phyloP scores from a whole-genome alignment of 495 filamentous ascomycete genomes.

The Durotheca rogersii region DNA sequence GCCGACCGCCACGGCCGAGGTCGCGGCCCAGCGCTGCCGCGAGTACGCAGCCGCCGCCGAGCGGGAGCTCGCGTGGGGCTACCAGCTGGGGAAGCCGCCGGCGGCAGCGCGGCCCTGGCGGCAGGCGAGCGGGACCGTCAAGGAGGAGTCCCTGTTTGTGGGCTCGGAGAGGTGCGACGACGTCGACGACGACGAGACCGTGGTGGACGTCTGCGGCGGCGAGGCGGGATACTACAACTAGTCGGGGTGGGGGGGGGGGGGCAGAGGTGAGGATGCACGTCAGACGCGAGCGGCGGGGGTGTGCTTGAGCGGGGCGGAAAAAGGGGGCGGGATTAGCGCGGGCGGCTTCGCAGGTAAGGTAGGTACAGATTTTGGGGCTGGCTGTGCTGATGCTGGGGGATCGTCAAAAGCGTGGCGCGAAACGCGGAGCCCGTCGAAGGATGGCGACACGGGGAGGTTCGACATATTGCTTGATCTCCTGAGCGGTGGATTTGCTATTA shows the following conservation, averaged over 20 bases:
- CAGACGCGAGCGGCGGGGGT: too few species aligned
- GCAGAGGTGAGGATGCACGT: background rate
- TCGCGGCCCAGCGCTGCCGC: background rate
- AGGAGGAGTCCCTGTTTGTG: background rate
- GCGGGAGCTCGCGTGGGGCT: background rate
- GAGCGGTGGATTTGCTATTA: too few species aligned
- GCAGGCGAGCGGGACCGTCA: background rate
- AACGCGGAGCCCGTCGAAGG: too few species aligned
- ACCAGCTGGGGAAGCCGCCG: background rate
- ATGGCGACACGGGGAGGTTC: too few species aligned
- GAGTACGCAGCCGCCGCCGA: background rate
- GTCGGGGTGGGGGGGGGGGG: background rate
- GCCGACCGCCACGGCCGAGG: background rate
- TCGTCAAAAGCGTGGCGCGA: too few species aligned
- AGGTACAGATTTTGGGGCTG: too few species aligned
- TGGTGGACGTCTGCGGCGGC: background rate
- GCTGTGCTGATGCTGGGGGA: too few species aligned
- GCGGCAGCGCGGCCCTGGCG: background rate
- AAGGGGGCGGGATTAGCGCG: too few species aligned
- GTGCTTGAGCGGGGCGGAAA: too few species aligned
- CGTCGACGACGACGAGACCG: background rate
- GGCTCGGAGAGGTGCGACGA: background rate
- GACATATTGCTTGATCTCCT: too few species aligned
- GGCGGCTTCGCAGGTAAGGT: too few species aligned
- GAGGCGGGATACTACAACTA: background rate